Conservation (phyloP, 768 basidiomycete species). For the Rhodosporidiobolus sp. region DNA sequence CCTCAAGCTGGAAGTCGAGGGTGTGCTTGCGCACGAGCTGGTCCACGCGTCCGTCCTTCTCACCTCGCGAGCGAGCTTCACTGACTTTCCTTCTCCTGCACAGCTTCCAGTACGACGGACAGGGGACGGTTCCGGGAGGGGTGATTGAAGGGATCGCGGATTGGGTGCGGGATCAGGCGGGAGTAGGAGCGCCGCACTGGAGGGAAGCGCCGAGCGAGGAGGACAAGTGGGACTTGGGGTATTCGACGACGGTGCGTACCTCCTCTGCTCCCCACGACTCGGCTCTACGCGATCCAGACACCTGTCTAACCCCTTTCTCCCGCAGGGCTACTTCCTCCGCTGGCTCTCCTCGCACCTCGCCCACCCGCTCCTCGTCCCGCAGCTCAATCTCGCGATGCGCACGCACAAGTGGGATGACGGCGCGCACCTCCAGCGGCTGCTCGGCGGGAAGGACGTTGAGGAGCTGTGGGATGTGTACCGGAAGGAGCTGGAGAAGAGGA, state of each 20-base stretch:
- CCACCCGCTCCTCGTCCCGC: conserved; percentile 54
- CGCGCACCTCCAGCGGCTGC: conserved; percentile 56
- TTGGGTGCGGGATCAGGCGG: conserved; percentile 65
- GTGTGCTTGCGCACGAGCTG: conserved; percentile 70
- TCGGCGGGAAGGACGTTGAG: conserved; percentile 56
- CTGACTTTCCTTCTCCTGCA: too few relatives aligned
- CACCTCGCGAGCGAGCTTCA: too few relatives aligned
- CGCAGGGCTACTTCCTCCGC: conserved; percentile 63
- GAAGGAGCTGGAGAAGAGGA: background rate
- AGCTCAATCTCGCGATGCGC: conserved; percentile 60
- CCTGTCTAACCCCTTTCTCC: too few relatives aligned
- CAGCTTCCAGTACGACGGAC: conserved; percentile 66
- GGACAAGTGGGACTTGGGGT: conserved; percentile 68
- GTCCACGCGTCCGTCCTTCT: conserved; percentile 83
- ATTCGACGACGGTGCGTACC: conserved; percentile 57
- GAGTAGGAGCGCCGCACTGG: conserved; percentile 70
- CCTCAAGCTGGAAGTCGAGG: conserved; percentile 61
- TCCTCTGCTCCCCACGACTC: background rate
- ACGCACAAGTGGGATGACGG: conserved; percentile 55
- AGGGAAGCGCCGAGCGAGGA: conserved; percentile 49
- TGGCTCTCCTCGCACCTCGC: conserved; percentile 58
- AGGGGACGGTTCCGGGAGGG: conserved; percentile 63
- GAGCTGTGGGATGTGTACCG: conserved; percentile 62
- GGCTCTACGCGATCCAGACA: background rate
- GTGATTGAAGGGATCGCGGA: conserved; percentile 78